Conservation (phyloP, 2,329 filamentous ascomycete genomes). For the Colletotrichum echinochloae region DNA sequence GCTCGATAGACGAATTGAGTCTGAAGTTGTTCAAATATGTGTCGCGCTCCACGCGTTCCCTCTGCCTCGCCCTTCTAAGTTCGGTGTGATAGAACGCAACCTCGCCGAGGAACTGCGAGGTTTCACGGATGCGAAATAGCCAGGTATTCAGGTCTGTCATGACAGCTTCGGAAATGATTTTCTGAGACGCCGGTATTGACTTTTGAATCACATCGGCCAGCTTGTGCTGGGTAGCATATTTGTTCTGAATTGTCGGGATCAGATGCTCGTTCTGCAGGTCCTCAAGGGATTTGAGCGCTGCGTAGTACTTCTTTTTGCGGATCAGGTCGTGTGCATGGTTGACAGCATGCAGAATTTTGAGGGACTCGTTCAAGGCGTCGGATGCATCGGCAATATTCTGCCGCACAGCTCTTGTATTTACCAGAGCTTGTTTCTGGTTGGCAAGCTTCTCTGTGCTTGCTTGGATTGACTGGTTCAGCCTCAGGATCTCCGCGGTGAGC, state of each 20-base stretch:
- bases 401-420: conserved; percentile 90
- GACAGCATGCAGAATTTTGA: conserved; percentile 91
- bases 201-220: conserved; percentile 96
- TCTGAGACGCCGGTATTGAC: conserved; percentile 92
- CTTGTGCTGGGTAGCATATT: conserved; percentile 93
- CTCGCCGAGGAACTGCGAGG: conserved; percentile 94
- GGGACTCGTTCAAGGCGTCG: conserved; percentile 87
- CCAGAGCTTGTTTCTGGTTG: conserved; percentile 92
- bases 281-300: conserved; percentile 90
- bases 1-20: conserved; percentile 93
- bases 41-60: conserved; percentile 82
- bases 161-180: conserved; percentile 93
- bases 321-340: conserved; percentile 95
- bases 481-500: conserved; percentile 89
- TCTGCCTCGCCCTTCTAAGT: conserved; percentile 83
- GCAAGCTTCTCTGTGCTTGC: conserved; percentile 93
- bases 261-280: conserved; percentile 97
- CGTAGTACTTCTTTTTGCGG: conserved; percentile 94
- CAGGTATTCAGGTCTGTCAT: conserved; percentile 98
- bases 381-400: conserved; percentile 97
- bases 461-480: conserved; percentile 94
- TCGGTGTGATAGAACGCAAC: conserved; percentile 98
- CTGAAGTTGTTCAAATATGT: conserved; percentile 85
- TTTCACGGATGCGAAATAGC: conserved; percentile 94
- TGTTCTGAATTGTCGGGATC: conserved; percentile 76